phyloP scores from a whole-genome alignment of 2,329 filamentous ascomycete genomes.

The Trichoderma atrobrunneum region DNA sequence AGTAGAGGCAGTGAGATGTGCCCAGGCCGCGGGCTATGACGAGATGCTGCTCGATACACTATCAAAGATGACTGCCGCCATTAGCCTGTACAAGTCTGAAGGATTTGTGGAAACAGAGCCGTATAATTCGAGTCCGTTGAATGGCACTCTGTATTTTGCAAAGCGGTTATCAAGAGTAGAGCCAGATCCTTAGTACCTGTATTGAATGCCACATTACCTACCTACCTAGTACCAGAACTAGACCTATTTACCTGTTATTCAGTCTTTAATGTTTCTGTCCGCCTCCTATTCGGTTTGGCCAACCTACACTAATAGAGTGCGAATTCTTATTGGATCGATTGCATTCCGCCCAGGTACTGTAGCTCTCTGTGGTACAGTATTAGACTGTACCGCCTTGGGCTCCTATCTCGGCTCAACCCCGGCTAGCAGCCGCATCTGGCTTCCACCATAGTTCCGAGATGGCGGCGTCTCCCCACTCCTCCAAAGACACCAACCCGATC shows the following conservation, averaged over 20 bases:
- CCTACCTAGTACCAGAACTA: too few species aligned
- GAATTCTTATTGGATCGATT: background rate
- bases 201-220: background rate
- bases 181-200: background rate
- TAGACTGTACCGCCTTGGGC: background rate
- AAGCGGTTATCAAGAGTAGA: background rate
- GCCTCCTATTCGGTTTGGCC: too few species aligned
- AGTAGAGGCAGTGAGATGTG: conserved; percentile 21
- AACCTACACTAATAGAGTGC: background rate
- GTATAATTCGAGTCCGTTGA: conserved; percentile 26
- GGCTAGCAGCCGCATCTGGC: background rate
- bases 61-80: conserved; percentile 26
- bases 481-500: conserved; percentile 6
- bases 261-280: background rate
- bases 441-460: background rate
- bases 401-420: background rate
- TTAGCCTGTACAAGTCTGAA: conserved; percentile 27
- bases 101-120: conserved; percentile 24
- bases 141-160: conserved; percentile 25
- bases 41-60: conserved; percentile 29
- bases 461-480: conserved; percentile 10
- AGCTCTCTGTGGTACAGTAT: background rate
- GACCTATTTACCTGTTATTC: too few species aligned
- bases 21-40: conserved; percentile 23
- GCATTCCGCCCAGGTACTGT: background rate